These are phyloP conservation scores for Telopea speciosissima DNA, from an alignment of 177 flowering plant genomes.

Conservation along the genomic window DNA sequence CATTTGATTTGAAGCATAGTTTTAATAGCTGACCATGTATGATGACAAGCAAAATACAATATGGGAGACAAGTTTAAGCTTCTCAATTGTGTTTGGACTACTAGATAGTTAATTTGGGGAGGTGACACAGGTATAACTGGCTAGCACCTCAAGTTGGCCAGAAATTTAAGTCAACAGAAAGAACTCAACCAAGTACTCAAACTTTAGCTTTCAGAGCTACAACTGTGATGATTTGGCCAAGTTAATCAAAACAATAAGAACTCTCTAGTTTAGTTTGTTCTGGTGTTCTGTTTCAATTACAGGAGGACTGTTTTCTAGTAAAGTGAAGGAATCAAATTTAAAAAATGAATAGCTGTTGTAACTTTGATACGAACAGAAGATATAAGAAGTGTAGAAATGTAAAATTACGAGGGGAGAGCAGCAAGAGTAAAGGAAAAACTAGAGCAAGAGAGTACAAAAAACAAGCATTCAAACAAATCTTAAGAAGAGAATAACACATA, in stretches of 20 bases:
- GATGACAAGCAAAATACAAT: too few species aligned
- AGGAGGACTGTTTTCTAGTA: not conserved
- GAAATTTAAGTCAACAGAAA: not conserved
- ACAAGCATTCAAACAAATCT: not conserved
- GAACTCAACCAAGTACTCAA: not conserved
- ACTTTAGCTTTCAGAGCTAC: not conserved
- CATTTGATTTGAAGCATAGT: too few species aligned
- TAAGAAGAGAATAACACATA: too few species aligned
- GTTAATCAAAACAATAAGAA: not conserved
- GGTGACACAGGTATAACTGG: not conserved
- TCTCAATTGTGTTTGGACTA: not conserved
- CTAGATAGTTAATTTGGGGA: too few species aligned
- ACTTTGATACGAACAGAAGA: not conserved
- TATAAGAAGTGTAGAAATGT: not conserved
- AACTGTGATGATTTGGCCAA: not conserved
- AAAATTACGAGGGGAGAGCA: not conserved
- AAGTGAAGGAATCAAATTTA: not conserved
- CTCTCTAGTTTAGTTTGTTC: not conserved
- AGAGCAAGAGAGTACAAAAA: too few species aligned
- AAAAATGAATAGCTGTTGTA: not conserved
- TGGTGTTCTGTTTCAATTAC: not conserved
- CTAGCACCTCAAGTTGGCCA: not conserved
- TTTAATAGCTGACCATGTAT: too few species aligned
- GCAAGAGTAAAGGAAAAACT: not conserved
- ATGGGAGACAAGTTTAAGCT: too few species aligned